Conservation (phyloP, 1,139 yeast genomes). For the Scheffersomyces illinoinensis region DNA sequence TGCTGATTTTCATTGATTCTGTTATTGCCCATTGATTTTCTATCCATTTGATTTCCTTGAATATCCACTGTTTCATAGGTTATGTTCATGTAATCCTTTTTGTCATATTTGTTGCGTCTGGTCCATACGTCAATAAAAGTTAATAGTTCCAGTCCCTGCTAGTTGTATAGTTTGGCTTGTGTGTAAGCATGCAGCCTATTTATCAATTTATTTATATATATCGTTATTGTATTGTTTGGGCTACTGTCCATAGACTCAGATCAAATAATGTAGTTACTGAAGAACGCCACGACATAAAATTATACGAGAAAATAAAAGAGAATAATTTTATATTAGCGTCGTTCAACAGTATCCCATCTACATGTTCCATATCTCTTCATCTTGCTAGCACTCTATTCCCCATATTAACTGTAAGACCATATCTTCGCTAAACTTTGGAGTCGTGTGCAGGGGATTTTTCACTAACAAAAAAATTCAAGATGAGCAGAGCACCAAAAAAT, state of each 20-base stretch:
- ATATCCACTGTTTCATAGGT: not conserved
- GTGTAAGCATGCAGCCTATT: not conserved
- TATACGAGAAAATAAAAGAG: not conserved
- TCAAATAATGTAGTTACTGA: not conserved
- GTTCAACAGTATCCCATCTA: not conserved
- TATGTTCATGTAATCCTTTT: not conserved
- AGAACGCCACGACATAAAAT: not conserved
- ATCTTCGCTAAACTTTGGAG: not conserved
- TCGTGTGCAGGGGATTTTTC: not conserved
- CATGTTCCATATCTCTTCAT: not conserved
- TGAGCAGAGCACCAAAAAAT: conserved; percentile 3
- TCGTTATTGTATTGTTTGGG: not conserved
- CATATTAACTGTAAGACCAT: not conserved
- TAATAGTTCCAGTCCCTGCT: not conserved
- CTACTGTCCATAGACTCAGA: not conserved
- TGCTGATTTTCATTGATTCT: not conserved
- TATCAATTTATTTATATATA: not conserved
- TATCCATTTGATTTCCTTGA: too few relatives aligned
- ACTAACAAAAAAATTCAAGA: conserved; percentile 4
- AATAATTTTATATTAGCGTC: not conserved
- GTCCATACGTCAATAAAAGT: not conserved
- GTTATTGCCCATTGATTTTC: too few relatives aligned
- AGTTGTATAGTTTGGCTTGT: not conserved
- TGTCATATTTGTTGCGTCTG: not conserved
- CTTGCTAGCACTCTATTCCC: not conserved